phyloP scores from a whole-genome alignment of 2,329 filamentous ascomycete genomes.

The Diaporthe batatas region DNA sequence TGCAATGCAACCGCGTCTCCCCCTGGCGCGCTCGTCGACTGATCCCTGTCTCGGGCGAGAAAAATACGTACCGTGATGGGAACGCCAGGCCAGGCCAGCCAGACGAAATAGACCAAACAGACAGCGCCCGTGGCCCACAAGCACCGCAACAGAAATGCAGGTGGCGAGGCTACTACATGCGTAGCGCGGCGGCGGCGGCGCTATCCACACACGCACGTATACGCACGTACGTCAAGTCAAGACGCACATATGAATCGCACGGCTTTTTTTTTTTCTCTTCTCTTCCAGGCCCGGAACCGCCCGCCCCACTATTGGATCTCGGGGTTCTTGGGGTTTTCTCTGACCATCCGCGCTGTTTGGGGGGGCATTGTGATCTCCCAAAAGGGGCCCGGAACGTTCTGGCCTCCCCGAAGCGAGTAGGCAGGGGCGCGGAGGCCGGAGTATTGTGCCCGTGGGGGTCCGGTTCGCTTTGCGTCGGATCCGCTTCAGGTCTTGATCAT shows the following conservation, averaged over 20 bases:
- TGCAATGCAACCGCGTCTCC: conserved; percentile 25
- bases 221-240: neutral
- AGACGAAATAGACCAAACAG: neutral
- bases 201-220: conserved; percentile 2
- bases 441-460: conserved; percentile 12
- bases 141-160: conserved; percentile 10
- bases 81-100: neutral
- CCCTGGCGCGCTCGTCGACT: conserved; percentile 7
- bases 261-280: neutral
- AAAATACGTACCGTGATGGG: neutral
- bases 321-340: neutral
- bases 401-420: neutral
- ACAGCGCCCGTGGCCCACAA: conserved; percentile 1
- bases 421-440: neutral
- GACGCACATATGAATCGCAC: neutral
- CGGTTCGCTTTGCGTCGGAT: conserved; percentile 4
- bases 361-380: neutral
- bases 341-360: neutral
- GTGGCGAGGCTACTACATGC: conserved; percentile 18
- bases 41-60: neutral
- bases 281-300: conserved; percentile 14
- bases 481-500: conserved; percentile 69
- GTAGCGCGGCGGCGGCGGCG: conserved; percentile 5
- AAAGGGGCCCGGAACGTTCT: too few species aligned
- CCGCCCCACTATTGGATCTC: neutral